Base-by-base conservation (phyloP, 2,329 filamentous ascomycete genomes). In the Pseudogymnoascus sp. region DNA sequence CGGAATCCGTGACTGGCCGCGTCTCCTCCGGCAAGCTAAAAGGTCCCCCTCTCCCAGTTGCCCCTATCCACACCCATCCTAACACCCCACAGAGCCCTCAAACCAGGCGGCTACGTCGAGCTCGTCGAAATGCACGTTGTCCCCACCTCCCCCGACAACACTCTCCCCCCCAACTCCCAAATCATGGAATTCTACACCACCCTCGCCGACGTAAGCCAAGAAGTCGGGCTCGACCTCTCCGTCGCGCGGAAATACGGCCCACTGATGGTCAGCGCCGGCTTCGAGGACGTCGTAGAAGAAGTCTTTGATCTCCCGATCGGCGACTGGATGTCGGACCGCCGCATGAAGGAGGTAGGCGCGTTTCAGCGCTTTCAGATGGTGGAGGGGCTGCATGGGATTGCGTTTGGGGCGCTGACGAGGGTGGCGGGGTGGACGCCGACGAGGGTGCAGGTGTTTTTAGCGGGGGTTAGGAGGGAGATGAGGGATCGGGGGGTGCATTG, bases 201-300 rank as follows among this genome's bases (percentile, higher is more conserved):
- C 33, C 55, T 60, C 25, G 36, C 55, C 12, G 36, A 49, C 4
- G 28, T 19, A 5, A 45, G 36, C 14, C 3, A 23, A 2, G 42
- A 60, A 35, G 38, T 63, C 19, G 62, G 62, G 3, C 39, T 63
- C 38, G 38, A 63, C 16, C 55, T 63, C 28, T 16, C 55, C 25
- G 39, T 63, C 14, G 62, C 62, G 0, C 55, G 38, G 12, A 63
- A 60, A 11, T 63, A 45, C 55, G 41, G 41, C 2, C 38, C 33
- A 6, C 73, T 77, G 58, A 73, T 84, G 65, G 70, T 72, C 2
- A 77, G 78, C n/a, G 80, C 78, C 0, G 83, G 83, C 1, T 84
- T 84, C 64, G 71, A 75, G 42, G 76, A 83, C 55, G 76, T 84
- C 0, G 71, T 71, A 0, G 77, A 82, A 68, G 70, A 75, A 2